Evolutionary conservation across 2,329 filamentous ascomycete genomes (phyloP).

Genomic region (Niveomyces coronatus): DNA sequence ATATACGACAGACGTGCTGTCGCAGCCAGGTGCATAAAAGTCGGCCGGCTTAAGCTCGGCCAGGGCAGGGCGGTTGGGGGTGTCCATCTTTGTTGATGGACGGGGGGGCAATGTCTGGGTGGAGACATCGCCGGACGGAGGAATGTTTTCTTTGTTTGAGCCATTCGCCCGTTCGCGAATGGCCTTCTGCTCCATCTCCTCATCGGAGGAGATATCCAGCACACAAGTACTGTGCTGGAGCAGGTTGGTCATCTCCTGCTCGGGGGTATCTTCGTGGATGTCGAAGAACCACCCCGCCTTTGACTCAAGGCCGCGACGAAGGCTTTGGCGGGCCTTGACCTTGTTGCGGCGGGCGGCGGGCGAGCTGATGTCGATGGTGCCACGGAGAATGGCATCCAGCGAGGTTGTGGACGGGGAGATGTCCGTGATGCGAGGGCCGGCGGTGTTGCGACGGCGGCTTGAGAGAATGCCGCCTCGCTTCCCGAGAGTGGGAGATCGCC

Average conservation of each 20-base stretch:
- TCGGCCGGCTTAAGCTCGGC: slow-evolving; percentile 57
- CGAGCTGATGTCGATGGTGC: slow-evolving; percentile 64
- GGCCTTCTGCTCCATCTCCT: slow-evolving; percentile 54
- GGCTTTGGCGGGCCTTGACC: slow-evolving; percentile 11
- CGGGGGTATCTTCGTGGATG: slow-evolving; percentile 84
- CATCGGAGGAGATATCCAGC: slow-evolving; percentile 83
- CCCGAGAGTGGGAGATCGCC: slow-evolving; percentile 64
- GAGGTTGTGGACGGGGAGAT: slow-evolving; percentile 60
- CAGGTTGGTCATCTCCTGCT: slow-evolving; percentile 84
- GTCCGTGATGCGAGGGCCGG: slow-evolving; percentile 44
- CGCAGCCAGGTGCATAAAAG: slow-evolving; percentile 56
- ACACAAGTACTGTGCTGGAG: slow-evolving; percentile 84
- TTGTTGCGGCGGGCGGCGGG: slow-evolving; percentile 33
- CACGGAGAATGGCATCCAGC: slow-evolving; percentile 72
- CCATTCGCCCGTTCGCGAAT: slow-evolving; percentile 44
- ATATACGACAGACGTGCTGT: slow-evolving; percentile 50
- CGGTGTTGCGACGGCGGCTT: slow-evolving; percentile 53
- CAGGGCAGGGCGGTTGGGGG: slow-evolving; percentile 47
- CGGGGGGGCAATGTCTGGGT: slow-evolving; percentile 39
- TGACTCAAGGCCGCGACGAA: slow-evolving; percentile 31
- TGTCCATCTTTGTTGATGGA: slow-evolving; percentile 17
- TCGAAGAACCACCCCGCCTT: slow-evolving; percentile 79
- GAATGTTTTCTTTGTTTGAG: slow-evolving; percentile 86
- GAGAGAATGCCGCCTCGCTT: slow-evolving; percentile 61
- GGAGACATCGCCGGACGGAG: slow-evolving; percentile 58